Evolutionary conservation across 2,329 filamentous ascomycete species (phyloP).

Genomic region (Alternaria brassicicola): DNA sequence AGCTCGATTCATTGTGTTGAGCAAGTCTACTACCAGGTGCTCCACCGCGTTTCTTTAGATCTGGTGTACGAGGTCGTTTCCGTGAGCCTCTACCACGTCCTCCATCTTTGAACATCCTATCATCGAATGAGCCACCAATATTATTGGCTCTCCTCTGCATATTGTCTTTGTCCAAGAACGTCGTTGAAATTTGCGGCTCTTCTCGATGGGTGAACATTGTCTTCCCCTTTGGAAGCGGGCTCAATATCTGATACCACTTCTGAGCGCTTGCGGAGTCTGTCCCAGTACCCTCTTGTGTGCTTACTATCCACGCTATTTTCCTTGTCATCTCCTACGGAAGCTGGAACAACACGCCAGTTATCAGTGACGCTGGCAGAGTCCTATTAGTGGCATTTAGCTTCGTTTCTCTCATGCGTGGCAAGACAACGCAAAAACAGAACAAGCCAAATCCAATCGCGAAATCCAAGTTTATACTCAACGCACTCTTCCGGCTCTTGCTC

Average conservation of each 20-base stretch:
- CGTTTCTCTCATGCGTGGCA: background rate
- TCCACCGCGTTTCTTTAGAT: background rate
- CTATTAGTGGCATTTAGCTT: slow-evolving; percentile 4
- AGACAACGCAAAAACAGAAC: background rate
- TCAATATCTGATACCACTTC: background rate
- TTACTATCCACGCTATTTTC: background rate
- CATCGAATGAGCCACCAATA: background rate
- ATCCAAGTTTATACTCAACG: slow-evolving; percentile 33
- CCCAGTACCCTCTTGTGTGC: background rate
- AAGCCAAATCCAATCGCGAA: slow-evolving; percentile 17
- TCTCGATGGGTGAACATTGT: background rate
- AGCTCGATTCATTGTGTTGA: background rate
- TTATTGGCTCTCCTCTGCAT: background rate
- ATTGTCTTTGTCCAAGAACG: background rate
- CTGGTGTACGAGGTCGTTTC: background rate
- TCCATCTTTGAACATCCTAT: background rate
- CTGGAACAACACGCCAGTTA: background rate
- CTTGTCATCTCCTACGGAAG: background rate
- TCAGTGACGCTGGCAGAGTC: background rate
- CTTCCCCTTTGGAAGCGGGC: background rate
- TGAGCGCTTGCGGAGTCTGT: background rate
- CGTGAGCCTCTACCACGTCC: background rate
- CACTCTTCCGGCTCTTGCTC: slow-evolving; percentile 31
- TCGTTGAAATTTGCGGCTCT: background rate
- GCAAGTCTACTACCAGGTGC: background rate